Conservation (phyloP, 768 basidiomycete species). For the Xerocomellus intermedius region DNA sequence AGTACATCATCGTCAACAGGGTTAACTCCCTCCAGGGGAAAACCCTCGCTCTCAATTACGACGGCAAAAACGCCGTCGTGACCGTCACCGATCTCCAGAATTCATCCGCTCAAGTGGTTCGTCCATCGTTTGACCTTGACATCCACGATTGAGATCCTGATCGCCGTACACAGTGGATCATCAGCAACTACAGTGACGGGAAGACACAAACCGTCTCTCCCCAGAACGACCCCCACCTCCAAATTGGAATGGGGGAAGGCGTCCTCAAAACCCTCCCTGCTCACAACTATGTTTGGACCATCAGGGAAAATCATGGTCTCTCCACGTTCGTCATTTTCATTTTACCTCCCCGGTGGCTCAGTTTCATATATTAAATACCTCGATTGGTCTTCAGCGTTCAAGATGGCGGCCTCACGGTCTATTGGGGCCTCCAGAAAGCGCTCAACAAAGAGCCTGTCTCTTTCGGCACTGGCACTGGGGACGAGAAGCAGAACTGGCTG, state of each 20-base stretch:
- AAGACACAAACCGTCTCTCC: background rate
- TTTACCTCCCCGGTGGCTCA: background rate
- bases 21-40: background rate
- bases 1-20: background rate
- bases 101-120: background rate
- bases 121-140: background rate
- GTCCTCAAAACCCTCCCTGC: background rate
- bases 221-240: background rate
- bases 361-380: background rate
- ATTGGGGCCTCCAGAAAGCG: background rate
- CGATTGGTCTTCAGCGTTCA: background rate
- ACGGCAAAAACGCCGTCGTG: background rate
- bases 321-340: background rate
- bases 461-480: background rate
- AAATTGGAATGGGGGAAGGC: background rate
- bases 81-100: background rate
- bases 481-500: background rate
- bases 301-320: background rate
- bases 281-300: background rate
- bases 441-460: background rate
- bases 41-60: background rate
- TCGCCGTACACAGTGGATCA: background rate
- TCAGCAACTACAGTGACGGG: background rate
- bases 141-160: background rate
- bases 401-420: background rate